Evolutionary conservation across 1,139 yeast genomes (phyloP).

Genomic region (Scheffersomyces illinoinensis): DNA sequence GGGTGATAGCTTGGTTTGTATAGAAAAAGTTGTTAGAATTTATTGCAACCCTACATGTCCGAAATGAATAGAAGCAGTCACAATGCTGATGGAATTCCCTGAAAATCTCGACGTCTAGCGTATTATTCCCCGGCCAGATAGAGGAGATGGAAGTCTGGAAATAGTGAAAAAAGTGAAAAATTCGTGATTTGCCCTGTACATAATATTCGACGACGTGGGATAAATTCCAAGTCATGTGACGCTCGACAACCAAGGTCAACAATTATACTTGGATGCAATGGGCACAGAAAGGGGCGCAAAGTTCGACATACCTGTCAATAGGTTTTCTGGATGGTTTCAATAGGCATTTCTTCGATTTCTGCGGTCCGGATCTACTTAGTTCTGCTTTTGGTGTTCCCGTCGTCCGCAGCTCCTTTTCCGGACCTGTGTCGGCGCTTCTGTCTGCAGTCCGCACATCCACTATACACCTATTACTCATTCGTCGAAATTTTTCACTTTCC

Average conservation of each 20-base stretch:
- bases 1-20: neutral
- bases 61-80: neutral
- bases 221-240: neutral
- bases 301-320: neutral
- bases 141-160: neutral
- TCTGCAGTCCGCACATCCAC: neutral
- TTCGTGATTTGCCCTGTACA: neutral
- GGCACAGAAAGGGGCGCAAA: neutral
- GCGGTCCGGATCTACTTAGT: neutral
- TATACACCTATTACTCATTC: conserved; percentile 1
- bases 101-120: neutral
- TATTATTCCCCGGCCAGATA: neutral
- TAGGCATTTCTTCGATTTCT: neutral
- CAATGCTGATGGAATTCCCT: neutral
- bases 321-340: neutral
- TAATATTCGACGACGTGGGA: neutral
- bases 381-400: neutral
- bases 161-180: neutral
- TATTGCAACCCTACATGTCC: neutral
- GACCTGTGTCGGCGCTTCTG: conserved; percentile 8
- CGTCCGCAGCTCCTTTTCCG: conserved; percentile 3
- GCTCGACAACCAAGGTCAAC: neutral
- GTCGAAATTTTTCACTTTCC: conserved; percentile 4
- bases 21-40: neutral
- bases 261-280: neutral